Evolutionary conservation across 1,284 basidiomycete species (phyloP), one percentile per base, ranked within the genome.

Genomic region (Termitomyces sp.): DNA sequence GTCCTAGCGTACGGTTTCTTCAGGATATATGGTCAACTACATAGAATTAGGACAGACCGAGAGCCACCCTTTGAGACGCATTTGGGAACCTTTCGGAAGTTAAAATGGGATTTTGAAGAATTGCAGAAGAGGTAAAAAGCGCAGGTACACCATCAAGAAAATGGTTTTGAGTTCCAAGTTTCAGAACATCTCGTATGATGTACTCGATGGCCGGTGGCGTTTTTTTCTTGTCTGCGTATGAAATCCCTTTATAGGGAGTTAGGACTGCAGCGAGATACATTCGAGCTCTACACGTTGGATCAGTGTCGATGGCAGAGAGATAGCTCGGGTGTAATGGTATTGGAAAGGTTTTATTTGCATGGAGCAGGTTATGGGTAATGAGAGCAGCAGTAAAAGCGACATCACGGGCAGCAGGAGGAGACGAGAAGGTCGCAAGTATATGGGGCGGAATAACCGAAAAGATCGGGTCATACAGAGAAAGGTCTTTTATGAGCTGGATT

Each of bases 121-220:
- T 44, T 1, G 76, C 70, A 0, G 79, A 75, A 0, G 86, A 84
- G 1, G 73, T 65, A 63, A 90, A 92, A 1, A 94, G 74, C 2
- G 80, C 72, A 0, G 88, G 83, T 30, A 94, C 83, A 4, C 88
- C 87, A 62, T 88, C 83, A 5, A 87, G 68, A 61, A 84, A 90
- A 61, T 92, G 87, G 57, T 88, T 83, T 59, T 92, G 90, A 24
- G 81, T 79, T 8, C 92, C 92, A 26, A 94, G 77, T 73, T 93
- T 96, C 57, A 96, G 70, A 6, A 88, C 88, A 53, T 95, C 90
- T 40, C 88, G 79, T 40, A 96, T 80, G 33, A 88, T 83, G n/a
- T 81, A 80, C 50, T 89, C 83, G 1, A 85, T 77, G 0, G 84
- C 81, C 3, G 80, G 71, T 0, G 67, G 64, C 64, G 83, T 90